Base-by-base conservation (phyloP, 768 basidiomycete species). In the Phylloporus scabripes region DNA sequence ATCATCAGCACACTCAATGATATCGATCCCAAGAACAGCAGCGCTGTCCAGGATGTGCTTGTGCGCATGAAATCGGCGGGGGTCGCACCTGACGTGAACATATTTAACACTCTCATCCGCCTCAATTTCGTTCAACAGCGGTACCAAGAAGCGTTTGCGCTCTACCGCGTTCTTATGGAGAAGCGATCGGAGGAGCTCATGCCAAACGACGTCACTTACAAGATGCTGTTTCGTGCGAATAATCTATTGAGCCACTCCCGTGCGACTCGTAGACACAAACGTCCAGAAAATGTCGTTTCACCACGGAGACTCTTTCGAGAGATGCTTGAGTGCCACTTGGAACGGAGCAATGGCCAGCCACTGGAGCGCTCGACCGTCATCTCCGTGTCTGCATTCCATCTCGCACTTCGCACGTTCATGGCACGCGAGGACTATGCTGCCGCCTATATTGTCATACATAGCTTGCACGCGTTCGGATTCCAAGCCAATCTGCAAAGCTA, bases 41-140 rank as follows among this genome's bases (percentile, higher is more conserved):
- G 41, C 4, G 66, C 68, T 1, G 58, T 74, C 38, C 55, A 70
- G 45, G 63, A 57, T 12, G 62, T 77, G 0, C 61, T 81, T 42
- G 53, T 62, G 5, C 61, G 67, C 39, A 76, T 78, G 71, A 56
- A 60, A 42, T 58, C 65, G 17, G 64, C 70, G 1, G 68, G 68
- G 4, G 63, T 75, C 11, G 36, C 59, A 2, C 71, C 73, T 0
- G 67, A 76, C 45, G 63, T 70, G 8, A 56, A 57, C 33, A 53
- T 80, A n/a, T 73, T 80, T 64, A 80, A 81, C 48, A 51, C 71
- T 7, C 70, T 82, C 52, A 71, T 82, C 12, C 63, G 70, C 6
- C 62, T 64, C 14, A 71, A 76, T 47, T 55, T 70, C 32, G 57
- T 68, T 11, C 60, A 59, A 1, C 48, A 60, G 11, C 65, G 66